A percentile compares a stretch with the other conserved stretches of the same genome.
Evolutionary conservation across 2,329 filamentous ascomycete genomes (phyloP).

Genomic region (Aspergillus japonicus): DNA sequence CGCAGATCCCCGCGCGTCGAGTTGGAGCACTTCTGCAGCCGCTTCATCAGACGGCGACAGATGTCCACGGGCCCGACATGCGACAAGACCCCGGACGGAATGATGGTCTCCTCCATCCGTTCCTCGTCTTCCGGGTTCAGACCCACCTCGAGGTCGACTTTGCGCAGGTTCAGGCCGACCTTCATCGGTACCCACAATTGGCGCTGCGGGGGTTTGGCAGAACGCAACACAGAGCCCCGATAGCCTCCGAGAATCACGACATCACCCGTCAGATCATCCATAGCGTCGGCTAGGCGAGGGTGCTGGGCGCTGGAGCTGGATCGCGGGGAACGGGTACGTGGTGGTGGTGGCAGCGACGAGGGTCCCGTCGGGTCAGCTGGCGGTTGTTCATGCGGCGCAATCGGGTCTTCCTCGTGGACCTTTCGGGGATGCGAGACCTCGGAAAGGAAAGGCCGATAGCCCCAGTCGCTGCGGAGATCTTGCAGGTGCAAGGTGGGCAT

Average conservation of each 20-base stretch:
- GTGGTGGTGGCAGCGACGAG: background rate
- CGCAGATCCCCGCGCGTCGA: conserved; percentile 68
- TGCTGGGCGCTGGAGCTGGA: conserved; percentile 31
- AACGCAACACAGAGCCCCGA: conserved; percentile 83
- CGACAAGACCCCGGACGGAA: conserved; percentile 83
- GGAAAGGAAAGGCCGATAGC: conserved; percentile 31
- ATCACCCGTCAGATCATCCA: conserved; percentile 75
- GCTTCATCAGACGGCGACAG: conserved; percentile 75
- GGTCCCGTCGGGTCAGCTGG: background rate
- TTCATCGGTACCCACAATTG: conserved; percentile 94
- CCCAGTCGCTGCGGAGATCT: conserved; percentile 38
- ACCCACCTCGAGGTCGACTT: conserved; percentile 86
- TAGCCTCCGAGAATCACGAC: conserved; percentile 88
- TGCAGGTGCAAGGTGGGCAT: conserved; percentile 47
- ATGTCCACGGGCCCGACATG: conserved; percentile 92
- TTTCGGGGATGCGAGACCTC: conserved; percentile 23
- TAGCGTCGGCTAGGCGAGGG: conserved; percentile 55
- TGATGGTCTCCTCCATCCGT: conserved; percentile 76
- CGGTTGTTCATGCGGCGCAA: background rate
- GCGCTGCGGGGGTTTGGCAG: conserved; percentile 75
- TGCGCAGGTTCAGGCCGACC: conserved; percentile 84
- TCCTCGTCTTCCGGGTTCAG: conserved; percentile 79
- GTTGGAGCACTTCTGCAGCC: conserved; percentile 72
- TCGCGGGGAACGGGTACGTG: conserved; percentile 21
- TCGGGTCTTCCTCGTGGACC: background rate